Percentiles rank a stretch among this genome's conserved stretches.
phyloP scores from a whole-genome alignment of 192 early-diverging fungal genomes.

The Geosiphon pyriformis region DNA sequence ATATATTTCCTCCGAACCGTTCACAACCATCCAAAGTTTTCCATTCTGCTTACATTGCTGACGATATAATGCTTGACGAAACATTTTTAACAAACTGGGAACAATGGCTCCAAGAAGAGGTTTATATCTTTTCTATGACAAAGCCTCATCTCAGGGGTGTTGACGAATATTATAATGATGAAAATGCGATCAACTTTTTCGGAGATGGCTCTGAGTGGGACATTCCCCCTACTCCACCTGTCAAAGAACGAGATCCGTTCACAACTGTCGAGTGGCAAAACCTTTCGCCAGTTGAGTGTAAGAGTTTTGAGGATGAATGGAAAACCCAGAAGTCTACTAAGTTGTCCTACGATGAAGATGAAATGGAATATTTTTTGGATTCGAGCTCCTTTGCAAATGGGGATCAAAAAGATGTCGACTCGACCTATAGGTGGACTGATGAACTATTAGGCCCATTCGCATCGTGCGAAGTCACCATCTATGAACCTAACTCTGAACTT shows the following conservation, averaged over 20 bases:
- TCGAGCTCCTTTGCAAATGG: background rate
- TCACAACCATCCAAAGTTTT: constrained; percentile 11
- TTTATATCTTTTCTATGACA: constrained; percentile 32
- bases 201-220: constrained; percentile 41
- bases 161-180: constrained; percentile 38
- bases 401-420: background rate
- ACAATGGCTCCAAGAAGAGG: constrained; percentile 58
- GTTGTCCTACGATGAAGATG: constrained; percentile 14
- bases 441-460: constrained; percentile 16
- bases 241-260: constrained; percentile 29
- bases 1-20: constrained; percentile 19
- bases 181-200: constrained; percentile 14
- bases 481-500: no score
- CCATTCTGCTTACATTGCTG: constrained; percentile 28
- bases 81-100: constrained; percentile 62
- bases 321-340: background rate
- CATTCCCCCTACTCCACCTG: constrained; percentile 28
- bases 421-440: constrained; percentile 11
- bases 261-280: constrained; percentile 10
- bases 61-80: constrained; percentile 49
- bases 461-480: constrained; percentile 9
- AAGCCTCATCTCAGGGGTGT: constrained; percentile 15
- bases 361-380: background rate
- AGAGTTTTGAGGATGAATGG: constrained; percentile 1
- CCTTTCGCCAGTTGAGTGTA: background rate